These are phyloP conservation scores for Myxozyma udenii DNA, from an alignment of 805 yeast genomes.

Conservation along the genomic window DNA sequence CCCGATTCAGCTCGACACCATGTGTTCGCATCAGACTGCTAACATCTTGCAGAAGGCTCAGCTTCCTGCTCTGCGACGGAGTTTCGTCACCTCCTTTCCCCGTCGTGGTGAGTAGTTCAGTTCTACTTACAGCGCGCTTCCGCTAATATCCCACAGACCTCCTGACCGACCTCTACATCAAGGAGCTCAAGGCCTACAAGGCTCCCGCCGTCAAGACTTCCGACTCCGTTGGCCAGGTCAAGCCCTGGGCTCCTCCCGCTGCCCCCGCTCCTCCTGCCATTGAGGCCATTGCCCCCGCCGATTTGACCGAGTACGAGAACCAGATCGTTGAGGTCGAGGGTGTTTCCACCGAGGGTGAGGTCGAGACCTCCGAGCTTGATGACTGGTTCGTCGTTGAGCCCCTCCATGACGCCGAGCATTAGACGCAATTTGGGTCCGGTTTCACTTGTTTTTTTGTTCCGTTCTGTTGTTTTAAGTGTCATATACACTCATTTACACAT, in stretches of 20 bases:
- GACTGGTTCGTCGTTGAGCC: conserved; percentile 46
- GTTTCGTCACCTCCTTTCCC: conserved; percentile 21
- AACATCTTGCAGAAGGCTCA: neutral
- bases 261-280: conserved; percentile 67
- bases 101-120: conserved; percentile 23
- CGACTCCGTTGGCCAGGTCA: conserved; percentile 75
- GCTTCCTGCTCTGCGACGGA: conserved; percentile 21
- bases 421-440: conserved; percentile 8
- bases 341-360: conserved; percentile 46
- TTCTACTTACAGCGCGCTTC: neutral
- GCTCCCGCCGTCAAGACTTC: conserved; percentile 69
- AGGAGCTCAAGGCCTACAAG: conserved; percentile 84
- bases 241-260: conserved; percentile 77
- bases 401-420: conserved; percentile 39
- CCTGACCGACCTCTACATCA: conserved; percentile 79
- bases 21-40: too few species aligned
- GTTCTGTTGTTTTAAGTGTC: too few species aligned
- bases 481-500: too few species aligned
- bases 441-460: neutral
- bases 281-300: conserved; percentile 64
- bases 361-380: conserved; percentile 35
- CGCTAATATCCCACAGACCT: conserved; percentile 45
- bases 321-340: conserved; percentile 66
- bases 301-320: conserved; percentile 60
- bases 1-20: too few species aligned